These are phyloP conservation scores for Neofusicoccum cordaticola DNA, from an alignment of 2,329 filamentous ascomycete species.

Conservation along the genomic window DNA sequence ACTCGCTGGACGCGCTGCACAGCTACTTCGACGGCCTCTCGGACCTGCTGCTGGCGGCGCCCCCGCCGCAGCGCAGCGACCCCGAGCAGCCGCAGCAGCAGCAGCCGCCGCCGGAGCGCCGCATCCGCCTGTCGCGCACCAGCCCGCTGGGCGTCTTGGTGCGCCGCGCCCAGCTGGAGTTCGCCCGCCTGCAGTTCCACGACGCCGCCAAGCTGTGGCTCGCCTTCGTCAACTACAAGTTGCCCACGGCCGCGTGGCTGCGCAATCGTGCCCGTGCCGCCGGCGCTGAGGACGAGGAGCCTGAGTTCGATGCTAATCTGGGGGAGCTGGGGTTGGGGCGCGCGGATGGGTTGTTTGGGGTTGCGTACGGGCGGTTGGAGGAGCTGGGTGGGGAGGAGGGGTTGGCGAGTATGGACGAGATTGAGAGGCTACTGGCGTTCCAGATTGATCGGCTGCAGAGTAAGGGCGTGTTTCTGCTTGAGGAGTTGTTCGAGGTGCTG, in stretches of 20 bases:
- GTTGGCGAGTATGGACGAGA: constrained; percentile 69
- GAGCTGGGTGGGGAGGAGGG: constrained; percentile 26
- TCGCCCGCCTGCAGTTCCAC: constrained; percentile 74
- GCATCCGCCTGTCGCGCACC: constrained; percentile 64
- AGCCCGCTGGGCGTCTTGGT: constrained; percentile 83
- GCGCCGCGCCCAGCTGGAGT: constrained; percentile 74
- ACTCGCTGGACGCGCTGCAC: constrained; percentile 78
- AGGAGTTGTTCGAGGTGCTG: neutral
- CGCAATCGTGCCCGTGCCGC: constrained; percentile 39
- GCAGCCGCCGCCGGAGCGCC: constrained; percentile 35
- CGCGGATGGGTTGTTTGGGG: constrained; percentile 46
- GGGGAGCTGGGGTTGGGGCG: constrained; percentile 57
- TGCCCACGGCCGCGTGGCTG: constrained; percentile 66
- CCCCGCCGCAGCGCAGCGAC: constrained; percentile 61
- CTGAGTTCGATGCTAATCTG: constrained; percentile 59
- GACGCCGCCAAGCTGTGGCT: constrained; percentile 78
- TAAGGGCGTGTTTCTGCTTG: constrained; percentile 29
- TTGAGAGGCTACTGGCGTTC: constrained; percentile 79
- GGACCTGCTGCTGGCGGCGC: constrained; percentile 47
- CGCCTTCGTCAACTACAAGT: constrained; percentile 74
- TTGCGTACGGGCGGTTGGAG: constrained; percentile 50
- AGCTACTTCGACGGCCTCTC: constrained; percentile 66
- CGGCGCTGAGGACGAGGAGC: neutral
- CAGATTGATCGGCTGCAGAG: constrained; percentile 87
- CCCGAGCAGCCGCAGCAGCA: constrained; percentile 32